A percentile compares a stretch with the other conserved stretches of the same genome.
Evolutionary conservation across 257 asterid species (phyloP).

Genomic region (Solanum chilense): DNA sequence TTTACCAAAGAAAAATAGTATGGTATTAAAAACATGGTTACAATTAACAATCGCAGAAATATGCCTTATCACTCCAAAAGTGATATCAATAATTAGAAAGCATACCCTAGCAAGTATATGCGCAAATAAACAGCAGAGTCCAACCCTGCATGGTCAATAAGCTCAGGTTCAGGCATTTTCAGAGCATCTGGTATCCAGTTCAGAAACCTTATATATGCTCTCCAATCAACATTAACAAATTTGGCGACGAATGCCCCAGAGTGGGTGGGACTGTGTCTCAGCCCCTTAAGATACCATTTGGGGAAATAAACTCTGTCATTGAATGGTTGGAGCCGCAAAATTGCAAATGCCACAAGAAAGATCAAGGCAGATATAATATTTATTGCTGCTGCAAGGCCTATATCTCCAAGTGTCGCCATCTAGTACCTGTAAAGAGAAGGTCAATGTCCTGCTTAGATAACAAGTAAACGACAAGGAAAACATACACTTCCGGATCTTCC

Average conservation of each 20-base stretch:
- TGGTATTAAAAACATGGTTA: not conserved
- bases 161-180: conserved; percentile 92
- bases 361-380: conserved; percentile 60
- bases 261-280: conserved; percentile 69
- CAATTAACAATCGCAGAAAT: not conserved
- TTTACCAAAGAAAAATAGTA: not conserved
- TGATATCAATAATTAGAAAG: not conserved
- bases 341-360: conserved; percentile 69
- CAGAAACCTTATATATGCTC: conserved; percentile 66
- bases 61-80: not conserved
- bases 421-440: conserved; percentile 7
- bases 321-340: conserved; percentile 85
- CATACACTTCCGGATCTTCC: not conserved
- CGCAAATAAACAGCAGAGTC: conserved; percentile 89
- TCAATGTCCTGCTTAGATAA: not conserved
- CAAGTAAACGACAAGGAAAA: not conserved
- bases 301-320: conserved; percentile 96
- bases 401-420: conserved; percentile 84
- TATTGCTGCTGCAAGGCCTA: conserved; percentile 88
- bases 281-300: conserved; percentile 93
- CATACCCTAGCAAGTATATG: conserved; percentile 89
- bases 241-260: conserved; percentile 48
- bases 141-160: conserved; percentile 92
- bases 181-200: conserved; percentile 98
- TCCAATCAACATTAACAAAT: conserved; percentile 86